These are phyloP conservation scores for Solanum sejunctum DNA, from an alignment of 257 asterid genomes.

Conservation along the genomic window DNA sequence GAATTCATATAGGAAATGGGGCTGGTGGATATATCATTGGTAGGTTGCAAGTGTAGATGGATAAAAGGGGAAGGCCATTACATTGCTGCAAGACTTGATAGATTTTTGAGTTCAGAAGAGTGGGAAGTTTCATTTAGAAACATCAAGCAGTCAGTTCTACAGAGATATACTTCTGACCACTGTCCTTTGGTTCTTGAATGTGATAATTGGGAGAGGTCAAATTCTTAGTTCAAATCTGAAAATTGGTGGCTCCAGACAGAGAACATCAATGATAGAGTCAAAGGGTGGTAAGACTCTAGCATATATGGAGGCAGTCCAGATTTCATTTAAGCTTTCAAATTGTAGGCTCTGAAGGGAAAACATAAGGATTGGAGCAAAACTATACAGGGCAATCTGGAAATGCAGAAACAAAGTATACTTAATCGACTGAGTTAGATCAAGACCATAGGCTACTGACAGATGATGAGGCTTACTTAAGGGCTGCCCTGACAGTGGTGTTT, in stretches of 20 bases:
- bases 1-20: not conserved
- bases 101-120: not conserved
- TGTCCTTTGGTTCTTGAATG: not conserved
- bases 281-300: not conserved
- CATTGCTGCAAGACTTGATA: not conserved
- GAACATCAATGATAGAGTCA: not conserved
- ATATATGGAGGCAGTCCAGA: not conserved
- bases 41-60: not conserved
- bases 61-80: not conserved
- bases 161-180: not conserved
- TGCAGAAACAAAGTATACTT: not conserved
- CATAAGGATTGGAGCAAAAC: not conserved
- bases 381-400: not conserved
- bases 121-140: not conserved
- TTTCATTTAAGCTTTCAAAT: not conserved
- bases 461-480: not conserved
- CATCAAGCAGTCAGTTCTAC: not conserved
- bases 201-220: not conserved
- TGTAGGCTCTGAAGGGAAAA: not conserved
- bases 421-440: not conserved
- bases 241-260: not conserved
- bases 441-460: not conserved
- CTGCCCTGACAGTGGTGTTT: not conserved
- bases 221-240: not conserved
- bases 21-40: not conserved